Conservation (phyloP, 2,329 filamentous ascomycete genomes). For the Cordyceps fumosorosea region DNA sequence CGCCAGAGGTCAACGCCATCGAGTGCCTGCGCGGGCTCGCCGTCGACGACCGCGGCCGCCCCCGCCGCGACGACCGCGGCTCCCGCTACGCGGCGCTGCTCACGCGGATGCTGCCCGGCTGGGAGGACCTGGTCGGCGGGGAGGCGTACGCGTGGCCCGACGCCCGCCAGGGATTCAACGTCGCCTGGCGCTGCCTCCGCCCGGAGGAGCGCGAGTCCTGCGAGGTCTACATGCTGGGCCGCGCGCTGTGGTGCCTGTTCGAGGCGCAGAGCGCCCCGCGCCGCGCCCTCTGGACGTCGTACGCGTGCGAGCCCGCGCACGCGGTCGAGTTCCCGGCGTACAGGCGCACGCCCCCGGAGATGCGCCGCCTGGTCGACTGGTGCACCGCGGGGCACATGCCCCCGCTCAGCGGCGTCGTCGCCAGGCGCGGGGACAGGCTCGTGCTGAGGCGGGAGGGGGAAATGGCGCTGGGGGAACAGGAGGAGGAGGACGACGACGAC, state of each 20-base stretch:
- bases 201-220: constrained; percentile 47
- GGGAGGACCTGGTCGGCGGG: constrained; percentile 32
- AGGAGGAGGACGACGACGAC: no score
- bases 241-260: constrained; percentile 56
- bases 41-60: constrained; percentile 37
- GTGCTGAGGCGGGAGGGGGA: constrained; percentile 32
- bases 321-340: constrained; percentile 49
- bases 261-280: constrained; percentile 54
- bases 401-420: constrained; percentile 38
- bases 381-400: constrained; percentile 44
- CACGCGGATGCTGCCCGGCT: constrained; percentile 38
- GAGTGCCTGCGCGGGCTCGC: constrained; percentile 52
- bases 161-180: constrained; percentile 40
- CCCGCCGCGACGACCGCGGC: constrained; percentile 21
- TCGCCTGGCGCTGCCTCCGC: constrained; percentile 49
- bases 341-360: constrained; percentile 35
- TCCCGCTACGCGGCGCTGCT: constrained; percentile 37
- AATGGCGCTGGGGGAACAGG: constrained; percentile 22
- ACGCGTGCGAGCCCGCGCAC: constrained; percentile 44
- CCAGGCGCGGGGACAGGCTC: constrained; percentile 39
- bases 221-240: constrained; percentile 57
- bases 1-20: constrained; percentile 53
- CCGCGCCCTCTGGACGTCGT: constrained; percentile 52
- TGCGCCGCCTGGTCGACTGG: constrained; percentile 42
- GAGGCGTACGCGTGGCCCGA: constrained; percentile 42